These are phyloP conservation scores for Nepenthes mirabilis DNA, from an alignment of 148 eudicot genomes.

Conservation along the genomic window DNA sequence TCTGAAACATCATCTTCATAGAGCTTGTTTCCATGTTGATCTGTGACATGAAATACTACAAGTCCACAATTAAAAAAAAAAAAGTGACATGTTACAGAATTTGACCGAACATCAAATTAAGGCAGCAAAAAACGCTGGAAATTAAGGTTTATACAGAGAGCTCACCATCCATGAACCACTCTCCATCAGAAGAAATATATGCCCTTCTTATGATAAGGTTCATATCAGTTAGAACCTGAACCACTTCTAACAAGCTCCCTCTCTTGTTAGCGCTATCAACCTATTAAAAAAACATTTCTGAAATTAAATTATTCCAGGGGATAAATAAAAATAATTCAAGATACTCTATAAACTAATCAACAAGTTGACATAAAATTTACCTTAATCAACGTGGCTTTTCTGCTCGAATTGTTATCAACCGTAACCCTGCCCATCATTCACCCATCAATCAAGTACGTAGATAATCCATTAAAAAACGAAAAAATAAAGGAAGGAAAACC, in stretches of 20 bases:
- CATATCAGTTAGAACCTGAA: conserved; percentile 4
- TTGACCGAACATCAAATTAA: background rate
- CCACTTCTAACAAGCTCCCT: conserved; percentile 5
- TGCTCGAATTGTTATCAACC: conserved; percentile 62
- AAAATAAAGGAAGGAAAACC: conserved; percentile 3
- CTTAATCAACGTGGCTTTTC: conserved; percentile 73
- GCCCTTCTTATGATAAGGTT: conserved; percentile 7
- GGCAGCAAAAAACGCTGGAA: background rate
- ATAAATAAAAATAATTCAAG: background rate
- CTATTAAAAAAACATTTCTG: background rate
- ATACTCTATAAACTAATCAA: background rate
- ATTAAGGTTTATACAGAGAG: background rate
- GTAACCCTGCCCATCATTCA: conserved; percentile 45
- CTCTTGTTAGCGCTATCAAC: conserved; percentile 10
- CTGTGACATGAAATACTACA: conserved; percentile 12
- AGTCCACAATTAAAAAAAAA: background rate
- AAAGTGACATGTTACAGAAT: background rate
- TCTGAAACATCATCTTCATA: conserved; percentile 5
- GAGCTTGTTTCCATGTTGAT: conserved; percentile 6
- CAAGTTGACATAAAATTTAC: conserved; percentile 15
- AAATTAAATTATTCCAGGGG: background rate
- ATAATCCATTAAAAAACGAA: no score
- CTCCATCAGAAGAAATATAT: conserved; percentile 9
- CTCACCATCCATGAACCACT: conserved; percentile 19
- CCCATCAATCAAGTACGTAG: background rate